A percentile compares a stretch with the other conserved stretches of the same genome.
Conservation (phyloP, 192 early-diverging fungal genomes). For the Coemansia sp. region DNA sequence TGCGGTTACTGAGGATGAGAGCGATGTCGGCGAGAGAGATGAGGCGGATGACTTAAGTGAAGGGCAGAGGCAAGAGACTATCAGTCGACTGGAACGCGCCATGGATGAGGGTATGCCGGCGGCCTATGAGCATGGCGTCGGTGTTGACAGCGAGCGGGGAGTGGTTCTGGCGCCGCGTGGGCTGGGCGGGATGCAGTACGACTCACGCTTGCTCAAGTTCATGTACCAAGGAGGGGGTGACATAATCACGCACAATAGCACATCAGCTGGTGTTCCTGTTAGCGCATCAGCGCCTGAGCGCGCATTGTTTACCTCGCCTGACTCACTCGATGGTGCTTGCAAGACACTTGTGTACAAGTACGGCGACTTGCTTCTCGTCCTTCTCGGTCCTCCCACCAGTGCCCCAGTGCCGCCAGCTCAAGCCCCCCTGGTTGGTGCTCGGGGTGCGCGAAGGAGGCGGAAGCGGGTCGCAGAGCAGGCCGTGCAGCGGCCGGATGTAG, state of each 20-base stretch:
- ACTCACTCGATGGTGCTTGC: conserved; percentile 5
- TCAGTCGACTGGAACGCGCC: conserved; percentile 26
- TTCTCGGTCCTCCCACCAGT: conserved; percentile 2
- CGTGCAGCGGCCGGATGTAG: background rate
- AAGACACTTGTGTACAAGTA: conserved; percentile 44
- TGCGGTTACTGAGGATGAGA: background rate
- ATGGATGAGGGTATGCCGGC: conserved; percentile 42
- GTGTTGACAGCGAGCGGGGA: conserved; percentile 41
- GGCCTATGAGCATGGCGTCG: conserved; percentile 38
- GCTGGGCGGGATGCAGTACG: conserved; percentile 41
- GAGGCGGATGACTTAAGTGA: background rate
- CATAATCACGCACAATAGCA: background rate
- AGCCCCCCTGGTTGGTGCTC: background rate
- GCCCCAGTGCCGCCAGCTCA: background rate
- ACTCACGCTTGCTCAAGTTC: conserved; percentile 21
- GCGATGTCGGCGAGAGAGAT: background rate
- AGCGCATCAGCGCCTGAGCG: background rate
- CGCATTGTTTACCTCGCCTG: background rate
- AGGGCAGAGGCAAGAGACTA: conserved; percentile 5
- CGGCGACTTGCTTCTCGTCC: conserved; percentile 33
- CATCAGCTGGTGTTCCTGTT: background rate
- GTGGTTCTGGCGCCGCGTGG: conserved; percentile 42
- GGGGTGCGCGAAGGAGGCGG: background rate
- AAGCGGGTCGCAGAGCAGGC: background rate
- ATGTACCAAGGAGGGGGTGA: conserved; percentile 9